Conservation (phyloP, 257 asterid genomes). For the Salvia splendens region DNA sequence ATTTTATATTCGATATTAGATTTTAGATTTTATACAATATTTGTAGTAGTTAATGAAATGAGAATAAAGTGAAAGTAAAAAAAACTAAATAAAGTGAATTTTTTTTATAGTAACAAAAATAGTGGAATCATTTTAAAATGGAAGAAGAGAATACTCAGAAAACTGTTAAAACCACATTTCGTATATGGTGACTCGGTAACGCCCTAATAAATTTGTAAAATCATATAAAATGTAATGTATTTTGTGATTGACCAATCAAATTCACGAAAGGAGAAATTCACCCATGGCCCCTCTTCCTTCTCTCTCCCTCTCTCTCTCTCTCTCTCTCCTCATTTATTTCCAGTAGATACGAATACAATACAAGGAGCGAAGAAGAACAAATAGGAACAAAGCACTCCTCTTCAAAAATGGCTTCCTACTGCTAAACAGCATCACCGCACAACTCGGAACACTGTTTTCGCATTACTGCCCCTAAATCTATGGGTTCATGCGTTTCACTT, state of each 20-base stretch:
- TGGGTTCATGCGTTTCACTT: conserved; percentile 46
- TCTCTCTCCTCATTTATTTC: not conserved
- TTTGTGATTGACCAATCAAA: conserved; percentile 1
- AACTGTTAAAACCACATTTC: no score
- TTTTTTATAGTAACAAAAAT: no score
- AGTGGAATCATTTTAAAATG: no score
- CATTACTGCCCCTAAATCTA: conserved; percentile 2
- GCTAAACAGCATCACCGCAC: not conserved
- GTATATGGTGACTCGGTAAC: not conserved
- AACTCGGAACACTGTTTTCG: not conserved
- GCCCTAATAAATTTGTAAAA: not conserved
- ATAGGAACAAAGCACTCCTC: not conserved
- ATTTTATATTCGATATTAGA: no score
- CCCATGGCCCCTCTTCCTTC: conserved; percentile 9
- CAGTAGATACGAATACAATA: not conserved
- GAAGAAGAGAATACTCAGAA: no score
- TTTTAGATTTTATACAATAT: no score
- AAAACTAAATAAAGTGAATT: no score
- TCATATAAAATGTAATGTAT: not conserved
- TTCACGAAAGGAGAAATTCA: conserved; percentile 3
- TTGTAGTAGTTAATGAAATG: no score
- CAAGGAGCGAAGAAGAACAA: conserved; percentile 17
- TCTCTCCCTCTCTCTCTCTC: conserved; percentile 15
- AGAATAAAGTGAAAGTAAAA: no score
- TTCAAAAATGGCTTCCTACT: not conserved